A percentile compares a stretch with the other conserved stretches of the same genome.
Conservation (phyloP, 257 asterid genomes). For the Phtheirospermum japonicum region DNA sequence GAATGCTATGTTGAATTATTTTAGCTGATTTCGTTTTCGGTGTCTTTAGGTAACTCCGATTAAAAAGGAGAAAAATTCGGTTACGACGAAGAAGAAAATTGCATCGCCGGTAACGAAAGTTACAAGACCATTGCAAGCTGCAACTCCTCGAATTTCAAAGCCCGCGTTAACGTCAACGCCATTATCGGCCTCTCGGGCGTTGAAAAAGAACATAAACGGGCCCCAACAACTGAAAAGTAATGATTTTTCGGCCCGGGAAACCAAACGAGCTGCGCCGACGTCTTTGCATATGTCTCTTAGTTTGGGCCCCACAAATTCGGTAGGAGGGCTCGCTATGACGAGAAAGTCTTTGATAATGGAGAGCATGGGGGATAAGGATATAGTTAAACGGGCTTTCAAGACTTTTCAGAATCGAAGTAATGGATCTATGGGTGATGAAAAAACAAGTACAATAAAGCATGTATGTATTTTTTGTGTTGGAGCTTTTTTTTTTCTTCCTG, state of each 20-base stretch:
- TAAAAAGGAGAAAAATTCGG: conserved; percentile 39
- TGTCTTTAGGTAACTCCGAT: conserved; percentile 51
- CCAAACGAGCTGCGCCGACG: conserved; percentile 49
- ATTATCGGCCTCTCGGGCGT: conserved; percentile 33
- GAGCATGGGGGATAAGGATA: conserved; percentile 95
- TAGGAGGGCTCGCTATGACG: conserved; percentile 37
- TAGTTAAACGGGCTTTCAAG: conserved; percentile 81
- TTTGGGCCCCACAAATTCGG: conserved; percentile 54
- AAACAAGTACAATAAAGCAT: conserved; percentile 37
- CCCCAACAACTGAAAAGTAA: conserved; percentile 39
- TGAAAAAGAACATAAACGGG: conserved; percentile 43
- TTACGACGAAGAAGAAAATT: conserved; percentile 44
- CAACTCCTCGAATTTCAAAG: conserved; percentile 39
- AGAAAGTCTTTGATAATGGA: conserved; percentile 91
- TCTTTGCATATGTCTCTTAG: conserved; percentile 85
- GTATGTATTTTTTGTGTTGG: conserved; percentile 32
- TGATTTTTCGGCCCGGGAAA: conserved; percentile 34
- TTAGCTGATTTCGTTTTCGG: conserved; percentile 22
- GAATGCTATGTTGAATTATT: neutral
- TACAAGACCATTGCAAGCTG: conserved; percentile 35
- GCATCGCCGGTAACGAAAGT: conserved; percentile 45
- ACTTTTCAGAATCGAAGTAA: conserved; percentile 62
- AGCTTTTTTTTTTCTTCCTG: neutral
- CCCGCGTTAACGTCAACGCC: conserved; percentile 38
- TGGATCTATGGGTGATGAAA: conserved; percentile 43